A percentile compares a stretch with the other conserved stretches of the same genome.
phyloP scores from a whole-genome alignment of 192 early-diverging fungal species.

The Mortierella claussenii region DNA sequence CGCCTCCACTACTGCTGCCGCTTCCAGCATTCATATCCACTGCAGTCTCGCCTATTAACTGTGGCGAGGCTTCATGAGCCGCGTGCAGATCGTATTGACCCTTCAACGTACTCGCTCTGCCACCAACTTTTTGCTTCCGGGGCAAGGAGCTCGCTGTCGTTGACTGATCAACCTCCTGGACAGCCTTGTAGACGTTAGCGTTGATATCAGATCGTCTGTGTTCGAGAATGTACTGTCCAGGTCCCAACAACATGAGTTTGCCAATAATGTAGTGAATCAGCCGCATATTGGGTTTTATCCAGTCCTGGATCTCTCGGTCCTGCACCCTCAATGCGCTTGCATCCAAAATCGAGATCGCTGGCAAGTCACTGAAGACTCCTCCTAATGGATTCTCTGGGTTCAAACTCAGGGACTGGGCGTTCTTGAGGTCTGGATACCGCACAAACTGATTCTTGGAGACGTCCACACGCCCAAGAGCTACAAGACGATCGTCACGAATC shows the following conservation, averaged over 20 bases:
- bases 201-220: conserved; percentile 39
- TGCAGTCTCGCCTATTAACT: conserved; percentile 5
- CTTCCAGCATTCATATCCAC: neutral
- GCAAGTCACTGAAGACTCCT: conserved; percentile 36
- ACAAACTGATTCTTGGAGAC: conserved; percentile 49
- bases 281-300: conserved; percentile 50
- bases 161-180: neutral
- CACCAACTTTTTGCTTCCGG: neutral
- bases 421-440: conserved; percentile 16
- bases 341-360: conserved; percentile 29
- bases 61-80: conserved; percentile 32
- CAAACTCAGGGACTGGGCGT: neutral
- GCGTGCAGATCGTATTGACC: conserved; percentile 45
- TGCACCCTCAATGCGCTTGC: conserved; percentile 9
- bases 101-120: neutral
- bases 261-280: conserved; percentile 41
- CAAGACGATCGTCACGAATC: conserved; percentile 37
- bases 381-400: conserved; percentile 33
- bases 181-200: conserved; percentile 33
- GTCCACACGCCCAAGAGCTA: conserved; percentile 34
- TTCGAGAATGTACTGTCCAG: conserved; percentile 39
- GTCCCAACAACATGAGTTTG: conserved; percentile 14
- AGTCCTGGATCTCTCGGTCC: conserved; percentile 38
- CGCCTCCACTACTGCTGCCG: neutral
- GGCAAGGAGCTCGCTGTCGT: no score